Evolutionary conservation across 2,329 filamentous ascomycete genomes (phyloP).

Genomic region (Penicillium oxalicum): DNA sequence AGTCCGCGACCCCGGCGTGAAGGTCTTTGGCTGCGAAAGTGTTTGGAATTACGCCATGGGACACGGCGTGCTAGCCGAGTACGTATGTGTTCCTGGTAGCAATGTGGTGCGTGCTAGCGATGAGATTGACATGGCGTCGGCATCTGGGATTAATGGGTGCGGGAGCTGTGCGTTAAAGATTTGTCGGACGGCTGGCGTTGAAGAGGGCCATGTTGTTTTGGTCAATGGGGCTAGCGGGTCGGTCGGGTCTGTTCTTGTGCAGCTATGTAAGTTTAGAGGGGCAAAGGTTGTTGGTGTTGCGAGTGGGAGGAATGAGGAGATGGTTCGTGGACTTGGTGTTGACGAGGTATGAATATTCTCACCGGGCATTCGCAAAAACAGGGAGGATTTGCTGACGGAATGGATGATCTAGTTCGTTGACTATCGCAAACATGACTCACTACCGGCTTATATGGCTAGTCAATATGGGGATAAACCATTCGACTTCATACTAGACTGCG

Average conservation of each 20-base stretch:
- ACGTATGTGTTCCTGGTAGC: slow-evolving; percentile 6
- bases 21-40: slow-evolving; percentile 12
- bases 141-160: slow-evolving; percentile 9
- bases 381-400: not conserved
- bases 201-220: slow-evolving; percentile 12
- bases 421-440: slow-evolving; percentile 8
- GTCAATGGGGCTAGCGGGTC: slow-evolving; percentile 18
- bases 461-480: slow-evolving; percentile 12
- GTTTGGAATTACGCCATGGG: slow-evolving; percentile 4
- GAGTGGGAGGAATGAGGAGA: slow-evolving; percentile 14
- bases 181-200: slow-evolving; percentile 13
- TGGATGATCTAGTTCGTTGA: slow-evolving; percentile 9
- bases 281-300: slow-evolving; percentile 16
- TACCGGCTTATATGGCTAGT: slow-evolving; percentile 9
- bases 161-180: slow-evolving; percentile 16
- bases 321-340: slow-evolving; percentile 14
- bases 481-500: slow-evolving; percentile 17
- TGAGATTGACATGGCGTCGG: slow-evolving; percentile 11
- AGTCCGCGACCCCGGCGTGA: slow-evolving; percentile 8
- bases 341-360: slow-evolving; percentile 10
- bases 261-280: slow-evolving; percentile 13
- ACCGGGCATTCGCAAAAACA: not conserved
- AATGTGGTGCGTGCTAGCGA: slow-evolving; percentile 4
- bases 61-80: slow-evolving; percentile 10
- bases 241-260: slow-evolving; percentile 14